phyloP scores from a whole-genome alignment of 257 asterid genomes.

The Petunia secreta region DNA sequence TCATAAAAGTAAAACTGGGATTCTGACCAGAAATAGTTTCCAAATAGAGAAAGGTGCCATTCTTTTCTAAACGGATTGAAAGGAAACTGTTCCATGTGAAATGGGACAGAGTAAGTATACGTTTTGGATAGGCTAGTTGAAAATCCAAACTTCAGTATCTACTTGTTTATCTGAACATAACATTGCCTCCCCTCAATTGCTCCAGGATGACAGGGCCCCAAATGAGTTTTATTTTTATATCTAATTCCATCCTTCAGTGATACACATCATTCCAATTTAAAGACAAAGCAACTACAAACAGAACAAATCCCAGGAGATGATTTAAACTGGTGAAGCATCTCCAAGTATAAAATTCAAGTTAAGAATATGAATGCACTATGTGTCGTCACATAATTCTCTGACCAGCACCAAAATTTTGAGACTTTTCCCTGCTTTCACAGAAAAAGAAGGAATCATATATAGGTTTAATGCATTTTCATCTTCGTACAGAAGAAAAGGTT shows the following conservation, averaged over 20 bases:
- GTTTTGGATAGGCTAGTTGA: neutral
- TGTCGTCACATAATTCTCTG: conserved; percentile 17
- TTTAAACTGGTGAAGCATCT: conserved; percentile 23
- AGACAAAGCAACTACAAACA: neutral
- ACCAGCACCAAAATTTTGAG: conserved; percentile 35
- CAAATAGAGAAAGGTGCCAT: too few species aligned
- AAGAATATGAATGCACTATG: conserved; percentile 21
- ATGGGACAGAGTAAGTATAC: too few species aligned
- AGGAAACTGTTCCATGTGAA: too few species aligned
- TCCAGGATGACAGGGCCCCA: neutral
- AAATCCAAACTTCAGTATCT: conserved; percentile 5
- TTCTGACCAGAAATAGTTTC: too few species aligned
- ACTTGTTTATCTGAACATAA: conserved; percentile 1
- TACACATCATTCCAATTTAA: neutral
- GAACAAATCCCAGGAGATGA: conserved; percentile 16
- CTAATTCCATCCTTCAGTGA: neutral
- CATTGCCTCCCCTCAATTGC: conserved; percentile 1
- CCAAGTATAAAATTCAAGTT: conserved; percentile 23
- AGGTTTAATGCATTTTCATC: conserved; percentile 77
- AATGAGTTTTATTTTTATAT: neutral
- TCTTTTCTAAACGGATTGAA: too few species aligned
- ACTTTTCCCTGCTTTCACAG: conserved; percentile 67
- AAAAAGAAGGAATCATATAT: conserved; percentile 55
- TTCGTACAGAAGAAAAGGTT: conserved; percentile 80
- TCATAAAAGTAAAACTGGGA: too few species aligned